Conservation (phyloP, 176 grass and related monocot genomes). For the Alopecurus myosuroides region DNA sequence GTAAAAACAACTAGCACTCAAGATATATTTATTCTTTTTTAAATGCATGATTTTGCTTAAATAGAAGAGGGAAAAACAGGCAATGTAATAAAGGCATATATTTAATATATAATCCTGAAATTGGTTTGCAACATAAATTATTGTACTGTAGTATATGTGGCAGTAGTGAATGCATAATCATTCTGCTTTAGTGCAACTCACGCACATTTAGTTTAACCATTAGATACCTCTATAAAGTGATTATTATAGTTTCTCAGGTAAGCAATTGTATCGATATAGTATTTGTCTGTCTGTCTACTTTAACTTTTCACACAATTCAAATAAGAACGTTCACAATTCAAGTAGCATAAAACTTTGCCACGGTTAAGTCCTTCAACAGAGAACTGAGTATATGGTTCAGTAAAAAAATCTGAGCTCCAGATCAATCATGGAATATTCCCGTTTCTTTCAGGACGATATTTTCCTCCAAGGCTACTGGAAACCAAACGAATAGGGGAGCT, state of each 20-base stretch:
- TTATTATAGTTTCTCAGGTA: neutral
- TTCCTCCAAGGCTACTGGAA: neutral
- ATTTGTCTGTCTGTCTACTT: neutral
- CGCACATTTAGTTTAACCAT: neutral
- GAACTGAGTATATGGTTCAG: neutral
- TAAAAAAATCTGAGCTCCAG: slow-evolving; percentile 1
- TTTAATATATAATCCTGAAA: neutral
- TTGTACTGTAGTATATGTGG: neutral
- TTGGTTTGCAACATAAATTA: neutral
- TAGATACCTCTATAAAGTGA: neutral
- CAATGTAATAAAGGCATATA: neutral
- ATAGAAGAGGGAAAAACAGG: neutral
- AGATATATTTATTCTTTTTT: too few relatives aligned
- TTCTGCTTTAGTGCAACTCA: neutral
- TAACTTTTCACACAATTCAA: neutral
- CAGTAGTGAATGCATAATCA: neutral
- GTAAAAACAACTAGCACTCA: too few relatives aligned
- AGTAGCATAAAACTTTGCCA: neutral
- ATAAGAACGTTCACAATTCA: neutral
- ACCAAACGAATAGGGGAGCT: neutral
- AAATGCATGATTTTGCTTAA: neutral
- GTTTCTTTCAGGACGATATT: slow-evolving; percentile 21
- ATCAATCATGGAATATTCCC: slow-evolving; percentile 6
- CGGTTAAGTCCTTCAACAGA: neutral
- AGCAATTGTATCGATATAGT: neutral